Evolutionary conservation across 495 filamentous ascomycete species (phyloP).

Genomic region (Talaromyces thailandensis): DNA sequence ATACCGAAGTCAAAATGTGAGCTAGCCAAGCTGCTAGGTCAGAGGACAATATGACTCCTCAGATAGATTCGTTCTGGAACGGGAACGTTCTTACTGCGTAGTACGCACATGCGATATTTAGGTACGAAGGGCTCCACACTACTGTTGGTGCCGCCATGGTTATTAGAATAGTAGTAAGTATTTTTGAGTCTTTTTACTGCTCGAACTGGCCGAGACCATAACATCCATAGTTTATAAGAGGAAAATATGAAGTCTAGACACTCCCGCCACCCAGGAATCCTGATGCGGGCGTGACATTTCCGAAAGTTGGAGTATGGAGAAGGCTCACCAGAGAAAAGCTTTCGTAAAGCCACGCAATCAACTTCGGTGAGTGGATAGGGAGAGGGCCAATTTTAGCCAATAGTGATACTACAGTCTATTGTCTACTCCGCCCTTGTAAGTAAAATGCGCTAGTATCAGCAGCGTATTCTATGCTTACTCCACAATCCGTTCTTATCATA

Average conservation of each 20-base stretch:
- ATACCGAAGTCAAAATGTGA: not conserved
- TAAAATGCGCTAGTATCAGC: not conserved
- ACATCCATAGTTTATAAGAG: not conserved
- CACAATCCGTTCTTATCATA: not conserved
- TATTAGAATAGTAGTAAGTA: not conserved
- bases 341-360: not conserved
- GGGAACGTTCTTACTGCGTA: not conserved
- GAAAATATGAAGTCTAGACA: not conserved
- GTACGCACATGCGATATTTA: not conserved
- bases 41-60: not conserved
- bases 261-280: not conserved
- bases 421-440: not conserved
- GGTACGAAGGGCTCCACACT: not conserved
- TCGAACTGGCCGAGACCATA: not conserved
- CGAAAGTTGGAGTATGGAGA: not conserved
- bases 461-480: not conserved
- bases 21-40: not conserved
- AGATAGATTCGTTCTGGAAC: not conserved
- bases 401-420: not conserved
- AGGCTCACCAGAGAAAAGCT: not conserved
- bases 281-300: not conserved
- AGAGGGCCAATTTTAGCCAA: not conserved
- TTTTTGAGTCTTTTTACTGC: not conserved
- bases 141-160: not conserved
- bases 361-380: not conserved